phyloP scores from a whole-genome alignment of 2,329 filamentous ascomycete genomes.

The Graphilbum ipis-grandicollis region DNA sequence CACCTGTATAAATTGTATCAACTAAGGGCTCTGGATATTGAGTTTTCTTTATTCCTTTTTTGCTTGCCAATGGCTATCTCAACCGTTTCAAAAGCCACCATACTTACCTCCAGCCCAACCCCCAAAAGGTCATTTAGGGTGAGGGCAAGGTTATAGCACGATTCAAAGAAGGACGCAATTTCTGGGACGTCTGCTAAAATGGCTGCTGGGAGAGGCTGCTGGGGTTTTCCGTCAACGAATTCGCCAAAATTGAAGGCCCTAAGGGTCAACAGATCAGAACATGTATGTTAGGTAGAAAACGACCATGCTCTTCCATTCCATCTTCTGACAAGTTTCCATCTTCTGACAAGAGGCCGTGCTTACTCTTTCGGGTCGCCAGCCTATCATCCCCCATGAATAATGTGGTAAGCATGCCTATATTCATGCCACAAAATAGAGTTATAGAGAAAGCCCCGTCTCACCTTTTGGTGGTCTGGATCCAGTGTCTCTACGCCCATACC shows the following conservation, averaged over 20 bases:
- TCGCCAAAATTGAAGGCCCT: slow-evolving; percentile 88
- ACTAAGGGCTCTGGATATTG: too few species aligned
- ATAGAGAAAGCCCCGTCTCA: slow-evolving; percentile 13
- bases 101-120: slow-evolving; percentile 51
- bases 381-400: slow-evolving; percentile 25
- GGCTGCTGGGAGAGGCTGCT: slow-evolving; percentile 57
- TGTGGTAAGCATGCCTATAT: neutral
- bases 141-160: slow-evolving; percentile 57
- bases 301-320: too few species aligned
- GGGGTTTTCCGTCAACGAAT: slow-evolving; percentile 49
- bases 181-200: slow-evolving; percentile 41
- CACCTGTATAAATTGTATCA: slow-evolving; percentile 19
- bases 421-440: neutral
- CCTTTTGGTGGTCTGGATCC: slow-evolving; percentile 67
- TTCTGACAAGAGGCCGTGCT: too few species aligned
- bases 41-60: too few species aligned
- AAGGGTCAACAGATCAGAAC: neutral
- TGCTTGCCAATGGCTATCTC: too few species aligned
- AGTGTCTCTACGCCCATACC: slow-evolving; percentile 77
- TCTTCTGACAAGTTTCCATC: too few species aligned
- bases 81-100: too few species aligned
- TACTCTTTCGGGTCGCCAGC: slow-evolving; percentile 82
- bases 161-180: slow-evolving; percentile 47
- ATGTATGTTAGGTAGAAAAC: neutral
- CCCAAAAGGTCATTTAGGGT: slow-evolving; percentile 63